phyloP scores from a whole-genome alignment of 1,139 yeast species.

The Yamadazyma atmosphaerica region DNA sequence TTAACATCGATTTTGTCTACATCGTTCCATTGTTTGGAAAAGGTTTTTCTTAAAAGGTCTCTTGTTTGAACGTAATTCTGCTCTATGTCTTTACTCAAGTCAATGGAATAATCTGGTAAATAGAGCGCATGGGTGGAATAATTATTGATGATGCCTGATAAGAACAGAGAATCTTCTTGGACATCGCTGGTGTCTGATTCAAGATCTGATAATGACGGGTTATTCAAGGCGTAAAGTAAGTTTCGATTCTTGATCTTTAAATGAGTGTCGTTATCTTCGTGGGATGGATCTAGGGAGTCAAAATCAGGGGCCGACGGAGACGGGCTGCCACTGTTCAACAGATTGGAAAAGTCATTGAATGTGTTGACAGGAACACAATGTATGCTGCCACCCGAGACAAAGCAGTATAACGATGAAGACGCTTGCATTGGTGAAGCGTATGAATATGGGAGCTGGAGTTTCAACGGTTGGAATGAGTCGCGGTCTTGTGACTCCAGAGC shows the following conservation, averaged over 20 bases:
- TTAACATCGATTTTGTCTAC: constrained; percentile 26
- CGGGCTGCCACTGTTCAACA: neutral
- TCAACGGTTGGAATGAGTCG: constrained; percentile 8
- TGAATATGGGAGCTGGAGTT: too few species aligned
- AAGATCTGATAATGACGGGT: constrained; percentile 43
- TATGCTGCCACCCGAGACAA: constrained; percentile 37
- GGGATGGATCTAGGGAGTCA: constrained; percentile 2
- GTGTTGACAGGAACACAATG: constrained; percentile 40
- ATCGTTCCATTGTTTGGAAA: constrained; percentile 33
- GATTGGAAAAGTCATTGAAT: constrained; percentile 19
- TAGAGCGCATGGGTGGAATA: constrained; percentile 39
- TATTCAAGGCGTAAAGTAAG: constrained; percentile 41
- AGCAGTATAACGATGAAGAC: constrained; percentile 37
- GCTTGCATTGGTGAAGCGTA: too few species aligned
- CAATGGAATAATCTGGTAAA: constrained; percentile 38
- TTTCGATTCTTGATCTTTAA: constrained; percentile 35
- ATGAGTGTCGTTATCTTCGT: constrained; percentile 3
- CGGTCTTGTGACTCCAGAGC: constrained; percentile 2
- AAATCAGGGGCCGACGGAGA: constrained; percentile 1
- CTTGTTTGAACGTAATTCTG: constrained; percentile 34
- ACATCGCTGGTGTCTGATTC: constrained; percentile 29
- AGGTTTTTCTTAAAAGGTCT: constrained; percentile 32
- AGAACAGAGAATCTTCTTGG: constrained; percentile 10
- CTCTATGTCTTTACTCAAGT: constrained; percentile 31
- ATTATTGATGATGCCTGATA: constrained; percentile 23